Evolutionary conservation across 148 eudicot species (phyloP).

Genomic region (Salicornia ramosissima): DNA sequence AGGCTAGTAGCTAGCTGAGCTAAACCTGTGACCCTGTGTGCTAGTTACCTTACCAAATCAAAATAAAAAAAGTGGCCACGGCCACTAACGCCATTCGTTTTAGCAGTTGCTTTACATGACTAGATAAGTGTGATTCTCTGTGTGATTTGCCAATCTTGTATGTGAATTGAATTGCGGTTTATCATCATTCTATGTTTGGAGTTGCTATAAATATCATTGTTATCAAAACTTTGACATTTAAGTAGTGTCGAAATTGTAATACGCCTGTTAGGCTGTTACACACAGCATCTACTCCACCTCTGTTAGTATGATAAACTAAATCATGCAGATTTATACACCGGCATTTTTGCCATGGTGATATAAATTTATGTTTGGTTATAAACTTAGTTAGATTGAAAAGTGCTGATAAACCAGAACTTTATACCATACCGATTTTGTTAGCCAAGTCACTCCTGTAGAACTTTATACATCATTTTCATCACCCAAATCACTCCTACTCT

Average conservation of each 20-base stretch:
- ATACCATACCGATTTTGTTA: not conserved
- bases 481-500: constrained; percentile 34
- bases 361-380: not conserved
- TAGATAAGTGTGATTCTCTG: too few species aligned
- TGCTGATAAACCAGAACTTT: not conserved
- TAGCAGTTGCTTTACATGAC: not conserved
- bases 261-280: too few species aligned
- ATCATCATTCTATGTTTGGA: not conserved
- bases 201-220: not conserved
- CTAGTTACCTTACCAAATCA: too few species aligned
- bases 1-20: too few species aligned
- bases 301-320: not conserved
- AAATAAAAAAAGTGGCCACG: too few species aligned
- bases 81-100: too few species aligned
- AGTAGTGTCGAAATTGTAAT: too few species aligned
- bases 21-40: too few species aligned
- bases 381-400: not conserved
- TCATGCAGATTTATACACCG: not conserved
- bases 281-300: not conserved
- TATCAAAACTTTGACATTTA: not conserved
- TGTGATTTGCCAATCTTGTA: not conserved
- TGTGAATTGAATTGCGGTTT: not conserved
- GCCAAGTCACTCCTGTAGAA: not conserved
- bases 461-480: constrained; percentile 22
- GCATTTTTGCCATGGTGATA: not conserved